A percentile compares a stretch with the other conserved stretches of the same genome.
These are phyloP conservation scores for Acorus calamus DNA, from an alignment of 106 monocot species.

Conservation along the genomic window DNA sequence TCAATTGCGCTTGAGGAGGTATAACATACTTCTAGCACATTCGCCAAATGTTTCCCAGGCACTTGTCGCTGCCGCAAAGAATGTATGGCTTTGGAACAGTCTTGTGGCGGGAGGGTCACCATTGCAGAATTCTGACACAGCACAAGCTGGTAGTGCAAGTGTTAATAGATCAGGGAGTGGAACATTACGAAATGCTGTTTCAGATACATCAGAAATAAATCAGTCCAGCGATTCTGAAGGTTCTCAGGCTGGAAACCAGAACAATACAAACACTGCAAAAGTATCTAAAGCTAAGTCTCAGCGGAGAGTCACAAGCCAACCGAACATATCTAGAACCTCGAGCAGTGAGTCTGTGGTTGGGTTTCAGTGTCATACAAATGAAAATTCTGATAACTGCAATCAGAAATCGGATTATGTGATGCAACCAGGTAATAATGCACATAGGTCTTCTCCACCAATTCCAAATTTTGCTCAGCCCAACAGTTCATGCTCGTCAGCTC, in stretches of 20 bases:
- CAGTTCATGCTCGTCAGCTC: neutral
- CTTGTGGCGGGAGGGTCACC: conserved; percentile 43
- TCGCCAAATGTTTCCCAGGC: conserved; percentile 57
- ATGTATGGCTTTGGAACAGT: conserved; percentile 49
- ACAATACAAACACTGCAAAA: conserved; percentile 31
- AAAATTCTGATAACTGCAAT: conserved; percentile 4
- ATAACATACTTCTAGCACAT: conserved; percentile 58
- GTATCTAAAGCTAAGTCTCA: conserved; percentile 16
- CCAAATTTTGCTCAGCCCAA: neutral
- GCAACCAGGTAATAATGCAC: conserved; percentile 1
- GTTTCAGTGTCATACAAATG: conserved; percentile 7
- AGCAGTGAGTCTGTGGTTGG: conserved; percentile 13
- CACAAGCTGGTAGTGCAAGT: conserved; percentile 10
- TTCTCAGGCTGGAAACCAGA: conserved; percentile 17
- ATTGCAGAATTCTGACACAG: conserved; percentile 7
- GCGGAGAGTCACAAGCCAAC: conserved; percentile 10
- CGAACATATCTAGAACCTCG: conserved; percentile 10
- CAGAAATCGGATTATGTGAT: conserved; percentile 3
- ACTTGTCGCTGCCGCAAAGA: conserved; percentile 38
- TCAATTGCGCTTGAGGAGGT: conserved; percentile 52
- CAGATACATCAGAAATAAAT: conserved; percentile 9
- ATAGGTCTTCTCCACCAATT: neutral
- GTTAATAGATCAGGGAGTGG: conserved; percentile 9
- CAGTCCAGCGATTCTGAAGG: conserved; percentile 8
- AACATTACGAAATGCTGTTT: neutral